Base-by-base conservation (phyloP, 176 grass and related monocot genomes). In the Rhynchospora pubera region DNA sequence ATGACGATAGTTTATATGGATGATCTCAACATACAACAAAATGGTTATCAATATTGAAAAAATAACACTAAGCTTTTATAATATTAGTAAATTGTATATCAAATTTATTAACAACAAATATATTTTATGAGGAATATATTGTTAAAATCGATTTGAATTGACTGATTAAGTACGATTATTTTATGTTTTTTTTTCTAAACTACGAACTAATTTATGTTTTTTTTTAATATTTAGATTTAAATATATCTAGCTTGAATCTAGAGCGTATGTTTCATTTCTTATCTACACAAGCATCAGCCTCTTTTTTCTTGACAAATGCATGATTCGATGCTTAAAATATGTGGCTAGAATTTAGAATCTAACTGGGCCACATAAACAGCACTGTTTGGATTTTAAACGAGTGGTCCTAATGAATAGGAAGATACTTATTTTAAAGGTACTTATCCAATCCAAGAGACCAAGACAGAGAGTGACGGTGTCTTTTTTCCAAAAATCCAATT, bases 231-330 rank as follows among this genome's bases (percentile, higher is more conserved):
- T 12, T 66, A 42, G 12, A 66, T 42, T 66, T 28, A 66, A 18
- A 67, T 34, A 67, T 43, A 67, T 67, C 65, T 67, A 43, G 59
- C 59, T n/a, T n/a, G n/a, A n/a, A n/a, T n/a, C n/a, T n/a, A n/a
- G n/a, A n/a, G n/a, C n/a, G n/a, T n/a, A n/a, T 65, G 28, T 7
- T 66, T 39, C 30, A 7, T 69, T n/a, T 69, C 65, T 69, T 44
- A 45, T 69, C 65, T 14, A 69, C 34, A 69, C 1, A 43, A 69
- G 62, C 28, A 65, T 65, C 18, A 0, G 28, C 62, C 62, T 28
- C 1, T 30, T 28, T 30, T 23, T 24, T 28, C 7, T 30, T 28
- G 62, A 65, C 2, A 65, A 30, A 12, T 65, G 24, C 62, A 26
- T 65, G 62, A 65, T 67, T 15, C 32, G 2, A 73, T 72, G 68